A percentile compares a stretch with the other conserved stretches of the same genome.
Evolutionary conservation across 2,329 filamentous ascomycete genomes (phyloP).

Genomic region (Colletotrichum sp.): DNA sequence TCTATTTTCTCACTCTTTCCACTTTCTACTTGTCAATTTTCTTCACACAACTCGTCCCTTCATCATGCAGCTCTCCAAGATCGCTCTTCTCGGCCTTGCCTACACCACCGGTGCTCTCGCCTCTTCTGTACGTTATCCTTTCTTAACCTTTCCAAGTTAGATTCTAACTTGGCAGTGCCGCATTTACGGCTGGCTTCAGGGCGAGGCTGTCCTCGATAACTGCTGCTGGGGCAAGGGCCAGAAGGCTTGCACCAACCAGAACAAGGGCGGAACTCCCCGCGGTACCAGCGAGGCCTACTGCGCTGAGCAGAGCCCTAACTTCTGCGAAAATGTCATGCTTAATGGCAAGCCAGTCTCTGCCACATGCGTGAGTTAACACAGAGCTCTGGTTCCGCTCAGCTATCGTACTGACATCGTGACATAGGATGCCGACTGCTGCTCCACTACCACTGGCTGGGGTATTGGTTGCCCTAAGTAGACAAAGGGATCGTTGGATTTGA

Average conservation of each 20-base stretch:
- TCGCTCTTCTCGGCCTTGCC: background rate
- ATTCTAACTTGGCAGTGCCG: background rate
- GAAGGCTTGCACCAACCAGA: background rate
- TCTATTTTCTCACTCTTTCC: background rate
- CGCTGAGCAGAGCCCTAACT: background rate
- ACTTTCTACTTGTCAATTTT: background rate
- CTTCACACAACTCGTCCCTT: background rate
- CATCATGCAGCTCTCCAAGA: background rate
- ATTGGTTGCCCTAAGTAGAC: background rate
- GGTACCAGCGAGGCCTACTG: background rate
- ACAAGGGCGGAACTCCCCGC: background rate
- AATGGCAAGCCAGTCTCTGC: background rate
- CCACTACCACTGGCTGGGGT: background rate
- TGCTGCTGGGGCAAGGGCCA: conserved; percentile 1
- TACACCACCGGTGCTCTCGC: background rate
- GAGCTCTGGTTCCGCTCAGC: background rate
- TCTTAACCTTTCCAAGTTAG: background rate
- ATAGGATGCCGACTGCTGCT: background rate
- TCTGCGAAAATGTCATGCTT: background rate
- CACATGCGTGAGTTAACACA: background rate
- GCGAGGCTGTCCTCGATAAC: background rate
- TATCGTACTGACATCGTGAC: background rate
- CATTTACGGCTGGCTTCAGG: background rate
- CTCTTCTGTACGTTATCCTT: background rate
- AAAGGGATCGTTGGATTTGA: background rate